Percentiles rank a stretch among this genome's conserved stretches.
Conservation (phyloP, 1,284 basidiomycete species). For the Irpex sp. region DNA sequence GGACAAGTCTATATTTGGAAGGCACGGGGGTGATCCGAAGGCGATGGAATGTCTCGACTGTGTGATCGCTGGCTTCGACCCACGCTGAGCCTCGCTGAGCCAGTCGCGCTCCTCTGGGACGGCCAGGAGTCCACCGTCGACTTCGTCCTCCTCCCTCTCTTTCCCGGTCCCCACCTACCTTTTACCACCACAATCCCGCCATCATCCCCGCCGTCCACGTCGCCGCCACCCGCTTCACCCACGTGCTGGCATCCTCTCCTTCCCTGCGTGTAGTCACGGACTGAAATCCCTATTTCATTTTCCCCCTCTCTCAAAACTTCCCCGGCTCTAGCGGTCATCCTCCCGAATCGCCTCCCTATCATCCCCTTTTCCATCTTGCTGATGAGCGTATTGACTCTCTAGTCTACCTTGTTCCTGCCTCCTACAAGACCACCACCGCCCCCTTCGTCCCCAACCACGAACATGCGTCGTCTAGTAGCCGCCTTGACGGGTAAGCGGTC, state of each 20-base stretch:
- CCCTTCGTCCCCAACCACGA: conserved; percentile 4
- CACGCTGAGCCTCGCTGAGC: neutral
- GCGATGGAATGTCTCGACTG: neutral
- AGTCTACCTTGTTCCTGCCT: neutral
- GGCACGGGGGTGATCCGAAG: neutral
- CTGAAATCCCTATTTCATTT: neutral
- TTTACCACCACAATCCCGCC: neutral
- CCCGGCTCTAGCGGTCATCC: conserved; percentile 1
- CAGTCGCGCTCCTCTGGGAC: neutral
- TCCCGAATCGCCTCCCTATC: neutral
- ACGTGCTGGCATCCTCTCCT: neutral
- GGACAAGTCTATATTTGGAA: neutral
- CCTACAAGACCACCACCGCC: neutral
- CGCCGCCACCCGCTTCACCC: neutral
- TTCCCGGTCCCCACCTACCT: neutral
- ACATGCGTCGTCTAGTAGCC: conserved; percentile 52
- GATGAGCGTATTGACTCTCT: conserved; percentile 1
- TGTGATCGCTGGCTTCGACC: neutral
- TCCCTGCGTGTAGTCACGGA: neutral
- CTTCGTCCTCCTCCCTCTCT: neutral
- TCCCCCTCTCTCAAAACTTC: neutral
- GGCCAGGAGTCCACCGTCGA: neutral
- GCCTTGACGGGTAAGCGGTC: conserved; percentile 50
- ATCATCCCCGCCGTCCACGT: neutral
- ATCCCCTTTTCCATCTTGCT: neutral